phyloP scores from a whole-genome alignment of 2,329 filamentous ascomycete genomes.

The Exserohilum rostratum region DNA sequence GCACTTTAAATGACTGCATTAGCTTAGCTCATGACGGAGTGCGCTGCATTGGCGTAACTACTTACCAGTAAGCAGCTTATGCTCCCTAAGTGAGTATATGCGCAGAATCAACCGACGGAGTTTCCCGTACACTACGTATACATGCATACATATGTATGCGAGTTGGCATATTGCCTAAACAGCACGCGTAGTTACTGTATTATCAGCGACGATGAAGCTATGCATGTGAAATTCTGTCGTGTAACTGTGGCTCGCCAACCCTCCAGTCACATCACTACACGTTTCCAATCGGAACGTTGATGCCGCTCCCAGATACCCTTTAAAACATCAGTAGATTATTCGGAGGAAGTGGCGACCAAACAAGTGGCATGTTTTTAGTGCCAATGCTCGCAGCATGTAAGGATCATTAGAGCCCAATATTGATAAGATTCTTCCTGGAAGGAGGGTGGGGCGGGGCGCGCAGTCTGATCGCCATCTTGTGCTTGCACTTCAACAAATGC shows the following conservation, averaged over 20 bases:
- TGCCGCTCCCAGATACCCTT: not conserved
- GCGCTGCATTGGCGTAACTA: no score
- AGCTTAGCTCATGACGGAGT: not conserved
- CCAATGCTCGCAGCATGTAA: not conserved
- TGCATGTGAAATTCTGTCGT: not conserved
- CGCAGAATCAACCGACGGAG: no score
- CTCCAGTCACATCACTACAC: not conserved
- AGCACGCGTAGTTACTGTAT: not conserved
- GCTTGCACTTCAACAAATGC: not conserved
- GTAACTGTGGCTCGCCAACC: not conserved
- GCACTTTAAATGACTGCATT: no score
- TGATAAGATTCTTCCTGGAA: not conserved
- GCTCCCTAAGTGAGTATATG: no score
- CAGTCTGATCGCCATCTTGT: not conserved
- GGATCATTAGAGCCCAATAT: not conserved
- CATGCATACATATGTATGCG: no score
- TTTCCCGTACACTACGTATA: no score
- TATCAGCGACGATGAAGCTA: not conserved
- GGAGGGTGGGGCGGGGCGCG: not conserved
- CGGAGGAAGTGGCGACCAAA: not conserved
- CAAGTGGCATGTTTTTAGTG: not conserved
- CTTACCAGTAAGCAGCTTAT: no score
- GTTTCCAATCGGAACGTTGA: not conserved
- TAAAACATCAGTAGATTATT: not conserved
- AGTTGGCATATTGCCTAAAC: not conserved